Evolutionary conservation across 176 grass and related monocot species (phyloP).

Genomic region (Oryza glumipatula): DNA sequence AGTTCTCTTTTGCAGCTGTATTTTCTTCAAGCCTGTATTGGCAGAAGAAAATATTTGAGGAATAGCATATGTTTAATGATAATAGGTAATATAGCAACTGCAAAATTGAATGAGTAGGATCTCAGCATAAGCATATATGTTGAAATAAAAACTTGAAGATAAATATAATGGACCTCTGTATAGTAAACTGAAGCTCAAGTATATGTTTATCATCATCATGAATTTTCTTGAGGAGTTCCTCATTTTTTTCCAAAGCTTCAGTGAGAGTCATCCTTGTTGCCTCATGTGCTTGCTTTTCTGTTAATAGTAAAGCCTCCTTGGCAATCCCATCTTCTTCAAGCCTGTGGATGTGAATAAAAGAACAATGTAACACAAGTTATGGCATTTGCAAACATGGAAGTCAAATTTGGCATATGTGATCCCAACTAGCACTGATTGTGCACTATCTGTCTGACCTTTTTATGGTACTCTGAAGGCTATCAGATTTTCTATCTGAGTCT

Average conservation of each 20-base stretch:
- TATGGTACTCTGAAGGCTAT: constrained; percentile 55
- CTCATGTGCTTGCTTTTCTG: constrained; percentile 57
- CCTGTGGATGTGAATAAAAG: constrained; percentile 42
- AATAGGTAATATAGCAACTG: constrained; percentile 20
- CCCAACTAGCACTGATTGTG: background rate
- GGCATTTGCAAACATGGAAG: constrained; percentile 28
- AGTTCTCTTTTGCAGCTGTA: constrained; percentile 48
- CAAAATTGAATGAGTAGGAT: background rate
- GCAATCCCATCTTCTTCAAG: constrained; percentile 64
- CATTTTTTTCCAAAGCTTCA: constrained; percentile 59
- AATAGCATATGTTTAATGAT: constrained; percentile 3
- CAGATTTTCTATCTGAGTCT: constrained; percentile 50
- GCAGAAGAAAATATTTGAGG: constrained; percentile 38
- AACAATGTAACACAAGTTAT: constrained; percentile 10
- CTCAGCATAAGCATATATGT: background rate
- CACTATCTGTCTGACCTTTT: constrained; percentile 42
- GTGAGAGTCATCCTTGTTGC: constrained; percentile 36
- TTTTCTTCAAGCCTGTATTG: constrained; percentile 55
- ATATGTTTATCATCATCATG: constrained; percentile 57
- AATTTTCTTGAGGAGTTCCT: constrained; percentile 52
- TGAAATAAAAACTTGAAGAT: constrained; percentile 31
- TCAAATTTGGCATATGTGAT: constrained; percentile 7
- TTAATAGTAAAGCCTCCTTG: constrained; percentile 47
- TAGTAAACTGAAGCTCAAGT: constrained; percentile 64
- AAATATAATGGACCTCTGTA: constrained; percentile 51